These are phyloP conservation scores for Cladosporium sp. DNA, from an alignment of 2,329 filamentous ascomycete genomes.

Conservation along the genomic window DNA sequence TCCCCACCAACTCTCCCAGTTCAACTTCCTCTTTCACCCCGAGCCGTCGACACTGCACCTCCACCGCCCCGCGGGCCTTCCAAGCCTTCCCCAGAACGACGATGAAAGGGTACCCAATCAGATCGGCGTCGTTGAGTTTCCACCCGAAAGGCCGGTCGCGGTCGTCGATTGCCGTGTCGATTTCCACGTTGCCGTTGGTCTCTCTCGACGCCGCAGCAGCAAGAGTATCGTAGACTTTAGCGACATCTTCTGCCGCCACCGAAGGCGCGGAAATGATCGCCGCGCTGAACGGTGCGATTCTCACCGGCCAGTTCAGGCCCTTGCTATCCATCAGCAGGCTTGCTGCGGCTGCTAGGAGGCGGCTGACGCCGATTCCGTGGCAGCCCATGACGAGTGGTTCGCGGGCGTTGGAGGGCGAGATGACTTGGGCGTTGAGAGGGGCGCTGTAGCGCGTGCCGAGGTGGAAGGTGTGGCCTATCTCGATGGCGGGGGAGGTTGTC, in stretches of 20 bases:
- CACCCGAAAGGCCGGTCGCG: constrained; percentile 61
- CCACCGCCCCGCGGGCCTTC: constrained; percentile 53
- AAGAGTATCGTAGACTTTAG: constrained; percentile 54
- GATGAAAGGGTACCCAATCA: constrained; percentile 81
- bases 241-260: constrained; percentile 16
- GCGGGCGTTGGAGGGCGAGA: constrained; percentile 31
- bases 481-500: constrained; percentile 67
- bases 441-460: constrained; percentile 83
- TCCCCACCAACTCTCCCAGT: constrained; percentile 9
- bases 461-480: constrained; percentile 93
- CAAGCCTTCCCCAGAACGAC: constrained; percentile 73
- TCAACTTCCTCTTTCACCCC: constrained; percentile 52
- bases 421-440: constrained; percentile 62
- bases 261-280: constrained; percentile 53
- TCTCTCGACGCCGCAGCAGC: neutral
- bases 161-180: constrained; percentile 71
- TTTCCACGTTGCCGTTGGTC: constrained; percentile 9
- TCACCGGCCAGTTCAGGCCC: constrained; percentile 83
- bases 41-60: constrained; percentile 73
- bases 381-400: constrained; percentile 86
- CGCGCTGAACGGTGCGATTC: constrained; percentile 78
- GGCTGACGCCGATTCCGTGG: constrained; percentile 88
- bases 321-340: constrained; percentile 65
- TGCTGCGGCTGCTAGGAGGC: constrained; percentile 81
- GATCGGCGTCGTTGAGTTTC: constrained; percentile 86